Evolutionary conservation across 2,329 filamentous ascomycete species (phyloP).

Genomic region (Karstenula rhodostoma): DNA sequence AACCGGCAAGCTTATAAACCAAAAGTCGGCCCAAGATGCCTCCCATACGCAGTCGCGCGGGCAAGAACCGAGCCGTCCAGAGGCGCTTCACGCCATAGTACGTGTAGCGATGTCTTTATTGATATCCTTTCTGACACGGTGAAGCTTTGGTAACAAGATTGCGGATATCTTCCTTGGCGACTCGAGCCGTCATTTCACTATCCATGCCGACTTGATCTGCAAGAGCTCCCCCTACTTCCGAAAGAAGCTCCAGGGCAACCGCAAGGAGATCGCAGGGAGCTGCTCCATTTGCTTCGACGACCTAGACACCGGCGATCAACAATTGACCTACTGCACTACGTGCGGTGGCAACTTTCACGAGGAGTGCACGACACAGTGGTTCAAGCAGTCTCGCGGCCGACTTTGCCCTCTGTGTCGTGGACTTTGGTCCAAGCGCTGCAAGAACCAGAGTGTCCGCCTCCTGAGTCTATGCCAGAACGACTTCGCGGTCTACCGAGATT

Average conservation of each 20-base stretch:
- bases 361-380: conserved; percentile 18
- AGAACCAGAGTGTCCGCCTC: not conserved
- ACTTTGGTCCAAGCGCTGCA: not conserved
- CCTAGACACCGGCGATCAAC: not conserved
- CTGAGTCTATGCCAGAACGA: not conserved
- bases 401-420: conserved; percentile 28
- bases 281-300: conserved; percentile 26
- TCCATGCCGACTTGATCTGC: conserved; percentile 35
- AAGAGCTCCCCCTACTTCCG: conserved; percentile 27
- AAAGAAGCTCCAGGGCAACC: conserved; percentile 20
- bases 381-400: not conserved
- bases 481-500: conserved; percentile 26
- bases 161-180: conserved; percentile 14
- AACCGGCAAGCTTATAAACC: no score
- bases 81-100: not conserved
- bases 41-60: not conserved
- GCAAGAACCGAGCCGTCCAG: not conserved
- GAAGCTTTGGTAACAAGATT: conserved; percentile 3
- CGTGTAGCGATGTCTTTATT: not conserved
- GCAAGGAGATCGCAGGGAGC: conserved; percentile 23
- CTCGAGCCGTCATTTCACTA: conserved; percentile 17
- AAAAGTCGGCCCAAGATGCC: not conserved
- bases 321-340: conserved; percentile 16
- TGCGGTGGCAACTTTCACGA: conserved; percentile 21
- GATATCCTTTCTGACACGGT: not conserved